Conservation (phyloP, 1,284 basidiomycete genomes). For the Fomitopsis schrenkii region DNA sequence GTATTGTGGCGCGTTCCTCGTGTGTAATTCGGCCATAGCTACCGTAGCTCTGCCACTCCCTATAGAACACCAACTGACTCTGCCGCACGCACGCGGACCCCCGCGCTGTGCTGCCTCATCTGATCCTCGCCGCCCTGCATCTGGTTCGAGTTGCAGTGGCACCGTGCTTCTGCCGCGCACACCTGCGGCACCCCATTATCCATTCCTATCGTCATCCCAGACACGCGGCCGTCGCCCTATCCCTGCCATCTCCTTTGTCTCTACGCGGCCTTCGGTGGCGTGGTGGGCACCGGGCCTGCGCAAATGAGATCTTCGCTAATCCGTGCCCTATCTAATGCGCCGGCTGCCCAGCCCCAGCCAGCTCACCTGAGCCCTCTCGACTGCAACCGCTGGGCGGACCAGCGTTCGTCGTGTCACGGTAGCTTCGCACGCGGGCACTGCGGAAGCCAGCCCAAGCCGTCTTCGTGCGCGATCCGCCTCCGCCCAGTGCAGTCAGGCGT, state of each 20-base stretch:
- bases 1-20: neutral
- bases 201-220: constrained; percentile 1
- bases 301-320: constrained; percentile 2
- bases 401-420: neutral
- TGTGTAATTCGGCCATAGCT: neutral
- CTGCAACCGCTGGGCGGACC: neutral
- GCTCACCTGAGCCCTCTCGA: neutral
- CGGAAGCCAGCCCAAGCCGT: neutral
- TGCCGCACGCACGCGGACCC: neutral
- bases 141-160: neutral
- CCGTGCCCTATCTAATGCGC: neutral
- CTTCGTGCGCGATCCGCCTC: neutral
- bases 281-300: constrained; percentile 1
- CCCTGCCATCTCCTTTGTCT: neutral
- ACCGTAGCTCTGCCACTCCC: neutral
- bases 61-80: neutral
- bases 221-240: constrained; percentile 2
- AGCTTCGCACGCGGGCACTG: neutral
- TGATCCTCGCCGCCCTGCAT: constrained; percentile 1
- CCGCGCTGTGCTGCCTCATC: neutral
- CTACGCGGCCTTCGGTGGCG: neutral
- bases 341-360: neutral
- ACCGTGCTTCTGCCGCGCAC: constrained; percentile 1
- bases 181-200: neutral
- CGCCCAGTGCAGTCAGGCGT: neutral